Percentiles rank a stretch among this genome's conserved stretches.
phyloP scores from a whole-genome alignment of 805 yeast genomes.

The Lipomyces starkeyi region DNA sequence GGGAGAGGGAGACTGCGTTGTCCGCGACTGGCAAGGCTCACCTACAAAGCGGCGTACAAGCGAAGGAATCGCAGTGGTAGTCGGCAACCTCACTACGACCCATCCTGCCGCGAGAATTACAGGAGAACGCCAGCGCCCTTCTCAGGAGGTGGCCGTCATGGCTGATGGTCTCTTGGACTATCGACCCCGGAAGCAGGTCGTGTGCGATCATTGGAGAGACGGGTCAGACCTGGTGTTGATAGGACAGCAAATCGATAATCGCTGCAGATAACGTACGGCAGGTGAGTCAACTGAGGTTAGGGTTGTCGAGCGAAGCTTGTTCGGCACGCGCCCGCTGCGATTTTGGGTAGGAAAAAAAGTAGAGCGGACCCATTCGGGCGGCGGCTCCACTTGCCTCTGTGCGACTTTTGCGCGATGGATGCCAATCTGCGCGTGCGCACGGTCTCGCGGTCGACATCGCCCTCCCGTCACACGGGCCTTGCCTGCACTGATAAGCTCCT shows the following conservation, averaged over 20 bases:
- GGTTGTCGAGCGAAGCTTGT: background rate
- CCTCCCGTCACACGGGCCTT: background rate
- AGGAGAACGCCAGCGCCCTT: too few species aligned
- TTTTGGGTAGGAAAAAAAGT: too few species aligned
- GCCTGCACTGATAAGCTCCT: background rate
- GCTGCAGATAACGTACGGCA: background rate
- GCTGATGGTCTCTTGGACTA: background rate
- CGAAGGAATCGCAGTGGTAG: too few species aligned
- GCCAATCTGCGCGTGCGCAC: background rate
- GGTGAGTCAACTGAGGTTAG: slow-evolving; percentile 1
- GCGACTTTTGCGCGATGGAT: background rate
- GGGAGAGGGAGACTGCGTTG: too few species aligned
- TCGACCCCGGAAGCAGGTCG: background rate
- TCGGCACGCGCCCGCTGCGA: background rate
- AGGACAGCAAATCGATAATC: background rate
- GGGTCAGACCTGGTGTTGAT: background rate
- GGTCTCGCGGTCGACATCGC: background rate
- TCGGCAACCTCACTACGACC: too few species aligned
- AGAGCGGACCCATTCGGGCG: background rate
- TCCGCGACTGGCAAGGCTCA: too few species aligned
- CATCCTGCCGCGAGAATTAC: too few species aligned
- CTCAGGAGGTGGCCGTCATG: too few species aligned
- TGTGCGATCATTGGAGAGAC: background rate
- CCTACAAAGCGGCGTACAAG: too few species aligned
- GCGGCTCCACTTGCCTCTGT: slow-evolving; percentile 4